Evolutionary conservation across 805 yeast species (phyloP), one percentile per base, ranked within the genome.

Genomic region (Isabelozyma gotoi): DNA sequence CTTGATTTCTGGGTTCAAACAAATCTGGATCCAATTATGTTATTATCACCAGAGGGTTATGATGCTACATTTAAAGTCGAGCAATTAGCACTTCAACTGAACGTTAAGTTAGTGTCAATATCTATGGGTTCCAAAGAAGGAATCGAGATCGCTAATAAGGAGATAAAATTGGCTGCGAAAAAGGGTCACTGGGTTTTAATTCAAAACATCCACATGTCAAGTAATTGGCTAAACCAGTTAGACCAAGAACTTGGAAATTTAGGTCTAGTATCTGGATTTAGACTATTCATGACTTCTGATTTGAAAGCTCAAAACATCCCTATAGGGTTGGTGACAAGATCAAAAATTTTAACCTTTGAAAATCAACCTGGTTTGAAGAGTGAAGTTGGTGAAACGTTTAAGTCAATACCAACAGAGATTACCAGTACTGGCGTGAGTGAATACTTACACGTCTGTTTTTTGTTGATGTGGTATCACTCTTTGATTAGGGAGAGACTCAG

Each of bases 121-220:
- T 78, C 96, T 0, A 72, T 91, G 78, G 97, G 96, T 0, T 80
- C 95, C 0, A 57, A 60, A 18, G 96, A 88, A 60, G 84, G 87
- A 7, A 60, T 71, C 2, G 75, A 68, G 2, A 63, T 71, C 33
- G 91, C 92, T 0, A 78, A 76, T 17, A 63, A 68, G 39, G 78
- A 80, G n/a, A 63, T 88, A 7, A 54, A 59, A 1, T 61, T 58
- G 7, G 78, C 81, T 0, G 56, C 73, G 1, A 63, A 57, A n/a
- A 56, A 56, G 1, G 89, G 88, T 0, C 53, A 60, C 1, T 89
- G 96, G 96, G 60, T 92, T 0, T 53, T 91, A 20, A 61, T 92
- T 21, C 96, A 92, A 57, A 91, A 91, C 55, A 68, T 88, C 10
- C 96, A 92, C 46, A 76, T 85, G 73, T 80, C 94, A 0, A 66